Conservation (phyloP, 805 yeast species). For the Sugiyamaella valdiviana region DNA sequence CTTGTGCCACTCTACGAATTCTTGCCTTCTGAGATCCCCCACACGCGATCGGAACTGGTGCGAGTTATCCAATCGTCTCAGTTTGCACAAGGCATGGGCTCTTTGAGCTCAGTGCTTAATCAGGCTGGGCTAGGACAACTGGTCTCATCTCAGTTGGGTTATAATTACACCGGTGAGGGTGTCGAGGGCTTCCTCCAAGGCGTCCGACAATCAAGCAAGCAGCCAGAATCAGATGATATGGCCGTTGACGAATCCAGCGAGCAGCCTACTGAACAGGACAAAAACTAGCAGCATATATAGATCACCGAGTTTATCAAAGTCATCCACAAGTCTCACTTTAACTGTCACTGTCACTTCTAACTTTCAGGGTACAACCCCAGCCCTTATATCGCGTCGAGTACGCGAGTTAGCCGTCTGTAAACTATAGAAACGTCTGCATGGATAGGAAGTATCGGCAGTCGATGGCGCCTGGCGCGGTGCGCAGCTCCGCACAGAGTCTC, state of each 20-base stretch:
- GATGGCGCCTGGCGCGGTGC: slow-evolving; percentile 4
- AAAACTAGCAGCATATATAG: background rate
- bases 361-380: too few species aligned
- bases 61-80: slow-evolving; percentile 45
- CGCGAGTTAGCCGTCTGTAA: background rate
- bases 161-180: slow-evolving; percentile 51
- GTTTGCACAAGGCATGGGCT: slow-evolving; percentile 39
- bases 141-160: slow-evolving; percentile 44
- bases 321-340: background rate
- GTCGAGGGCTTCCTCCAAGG: slow-evolving; percentile 44
- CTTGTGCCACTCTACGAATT: slow-evolving; percentile 34
- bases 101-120: slow-evolving; percentile 41
- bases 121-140: slow-evolving; percentile 39
- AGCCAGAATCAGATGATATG: background rate
- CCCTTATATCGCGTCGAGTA: background rate
- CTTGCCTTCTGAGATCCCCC: slow-evolving; percentile 40
- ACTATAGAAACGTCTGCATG: background rate
- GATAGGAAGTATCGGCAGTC: slow-evolving; percentile 5
- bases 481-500: slow-evolving; percentile 13
- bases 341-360: background rate
- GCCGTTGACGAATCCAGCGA: background rate
- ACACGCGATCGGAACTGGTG: slow-evolving; percentile 36
- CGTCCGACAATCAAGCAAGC: slow-evolving; percentile 27
- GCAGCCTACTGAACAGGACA: background rate
- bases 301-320: background rate